Conservation (phyloP, 208 protist genomes). For the Naegleria fowleri region DNA sequence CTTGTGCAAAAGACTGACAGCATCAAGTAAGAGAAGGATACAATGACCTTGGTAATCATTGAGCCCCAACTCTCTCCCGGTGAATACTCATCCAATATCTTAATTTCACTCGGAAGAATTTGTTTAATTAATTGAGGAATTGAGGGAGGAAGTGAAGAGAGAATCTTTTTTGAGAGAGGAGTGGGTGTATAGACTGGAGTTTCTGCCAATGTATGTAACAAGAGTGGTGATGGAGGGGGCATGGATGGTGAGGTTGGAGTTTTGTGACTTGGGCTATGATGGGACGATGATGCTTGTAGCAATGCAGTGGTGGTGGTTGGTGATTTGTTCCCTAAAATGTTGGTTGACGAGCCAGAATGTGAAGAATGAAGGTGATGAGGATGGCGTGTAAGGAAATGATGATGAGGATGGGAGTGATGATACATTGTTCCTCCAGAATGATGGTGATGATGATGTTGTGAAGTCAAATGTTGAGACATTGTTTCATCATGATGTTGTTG, state of each 20-base stretch:
- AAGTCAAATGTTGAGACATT: background rate
- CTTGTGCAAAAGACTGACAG: constrained; percentile 29
- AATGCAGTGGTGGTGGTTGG: background rate
- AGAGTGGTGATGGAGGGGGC: background rate
- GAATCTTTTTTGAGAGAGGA: background rate
- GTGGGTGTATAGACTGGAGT: background rate
- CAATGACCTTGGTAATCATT: constrained; percentile 9
- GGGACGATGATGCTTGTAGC: too few species aligned
- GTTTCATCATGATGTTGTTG: too few species aligned
- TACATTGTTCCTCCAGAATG: too few species aligned
- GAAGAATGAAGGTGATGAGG: too few species aligned
- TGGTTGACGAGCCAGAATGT: background rate
- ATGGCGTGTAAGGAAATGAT: background rate
- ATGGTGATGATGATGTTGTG: background rate
- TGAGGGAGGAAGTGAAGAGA: background rate
- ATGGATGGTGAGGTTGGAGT: background rate
- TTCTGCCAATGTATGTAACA: background rate
- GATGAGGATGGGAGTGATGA: too few species aligned
- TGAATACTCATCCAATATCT: background rate
- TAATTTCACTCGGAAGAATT: background rate
- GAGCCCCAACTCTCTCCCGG: constrained; percentile 1
- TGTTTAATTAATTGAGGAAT: background rate
- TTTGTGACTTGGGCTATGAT: background rate
- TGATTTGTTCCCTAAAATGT: background rate
- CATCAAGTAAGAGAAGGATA: background rate